A percentile compares a stretch with the other conserved stretches of the same genome.
phyloP scores from a whole-genome alignment of 1,284 basidiomycete species.

The Cutaneotrichosporon daszewskae region DNA sequence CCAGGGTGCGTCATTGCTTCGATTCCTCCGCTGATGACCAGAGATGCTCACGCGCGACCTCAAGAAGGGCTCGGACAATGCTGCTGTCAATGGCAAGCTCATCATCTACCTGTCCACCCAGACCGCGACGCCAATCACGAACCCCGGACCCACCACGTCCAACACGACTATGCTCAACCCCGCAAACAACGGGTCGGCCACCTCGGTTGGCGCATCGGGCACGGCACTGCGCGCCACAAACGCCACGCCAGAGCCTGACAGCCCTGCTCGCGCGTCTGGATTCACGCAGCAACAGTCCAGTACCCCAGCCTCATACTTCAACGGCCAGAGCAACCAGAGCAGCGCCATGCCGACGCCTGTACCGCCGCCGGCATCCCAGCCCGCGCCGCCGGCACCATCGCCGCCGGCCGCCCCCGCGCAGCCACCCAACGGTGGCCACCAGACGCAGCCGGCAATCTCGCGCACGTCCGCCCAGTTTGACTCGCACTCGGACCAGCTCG shows the following conservation, averaged over 20 bases:
- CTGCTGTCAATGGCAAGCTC: conserved; percentile 78
- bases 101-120: conserved; percentile 80
- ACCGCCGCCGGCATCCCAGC: conserved; percentile 4
- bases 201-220: conserved; percentile 10
- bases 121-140: conserved; percentile 64
- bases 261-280: too few species aligned
- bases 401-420: conserved; percentile 9
- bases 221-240: conserved; percentile 37
- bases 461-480: conserved; percentile 62
- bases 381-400: conserved; percentile 23
- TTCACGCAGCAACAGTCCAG: conserved; percentile 2
- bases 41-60: conserved; percentile 75
- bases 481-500: conserved; percentile 67
- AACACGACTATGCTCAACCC: conserved; percentile 14
- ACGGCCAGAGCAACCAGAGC: not conserved
- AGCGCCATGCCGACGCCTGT: not conserved
- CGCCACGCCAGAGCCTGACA: not conserved
- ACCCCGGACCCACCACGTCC: conserved; percentile 55
- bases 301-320: too few species aligned
- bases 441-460: not conserved
- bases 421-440: not conserved
- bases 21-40: conserved; percentile 31
- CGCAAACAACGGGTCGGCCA: conserved; percentile 9
- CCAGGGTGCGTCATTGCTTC: conserved; percentile 61
- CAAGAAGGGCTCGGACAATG: conserved; percentile 78